Conservation (phyloP, 345 rosid species). For the Salix koriyanagi region DNA sequence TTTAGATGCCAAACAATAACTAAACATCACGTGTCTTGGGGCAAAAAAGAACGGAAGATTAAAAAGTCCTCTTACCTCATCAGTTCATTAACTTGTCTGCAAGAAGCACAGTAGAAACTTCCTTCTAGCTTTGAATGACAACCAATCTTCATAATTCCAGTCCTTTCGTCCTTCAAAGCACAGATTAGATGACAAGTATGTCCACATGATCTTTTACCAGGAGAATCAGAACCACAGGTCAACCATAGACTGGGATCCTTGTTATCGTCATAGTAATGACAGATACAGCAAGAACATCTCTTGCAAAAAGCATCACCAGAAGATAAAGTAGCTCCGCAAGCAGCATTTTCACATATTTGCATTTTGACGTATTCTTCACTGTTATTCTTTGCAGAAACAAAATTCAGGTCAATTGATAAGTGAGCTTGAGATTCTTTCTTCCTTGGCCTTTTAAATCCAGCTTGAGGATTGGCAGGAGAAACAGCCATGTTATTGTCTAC, state of each 20-base stretch:
- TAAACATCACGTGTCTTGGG: not conserved
- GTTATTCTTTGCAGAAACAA: conserved; percentile 17
- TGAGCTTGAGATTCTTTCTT: conserved; percentile 29
- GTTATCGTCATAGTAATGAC: conserved; percentile 69
- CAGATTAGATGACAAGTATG: conserved; percentile 71
- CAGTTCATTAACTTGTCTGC: conserved; percentile 52
- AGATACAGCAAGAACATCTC: conserved; percentile 83
- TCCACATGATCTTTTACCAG: conserved; percentile 52
- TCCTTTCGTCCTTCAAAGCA: conserved; percentile 50
- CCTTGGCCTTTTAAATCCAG: conserved; percentile 43
- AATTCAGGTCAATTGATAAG: conserved; percentile 15
- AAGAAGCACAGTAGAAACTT: conserved; percentile 60
- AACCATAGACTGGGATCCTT: conserved; percentile 87
- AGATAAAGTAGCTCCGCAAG: conserved; percentile 54
- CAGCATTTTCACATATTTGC: conserved; percentile 56
- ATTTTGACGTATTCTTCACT: conserved; percentile 26
- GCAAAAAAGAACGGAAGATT: not conserved
- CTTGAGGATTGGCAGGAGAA: conserved; percentile 17
- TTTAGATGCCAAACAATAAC: not conserved
- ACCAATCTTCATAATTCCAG: conserved; percentile 43
- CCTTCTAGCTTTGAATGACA: conserved; percentile 46
- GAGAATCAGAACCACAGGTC: conserved; percentile 59
- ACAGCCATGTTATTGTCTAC: not conserved
- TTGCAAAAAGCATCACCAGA: conserved; percentile 55
- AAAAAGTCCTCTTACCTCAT: conserved; percentile 39